Evolutionary conservation across 2,329 filamentous ascomycete species (phyloP).

Genomic region (Aspergillus sp.): DNA sequence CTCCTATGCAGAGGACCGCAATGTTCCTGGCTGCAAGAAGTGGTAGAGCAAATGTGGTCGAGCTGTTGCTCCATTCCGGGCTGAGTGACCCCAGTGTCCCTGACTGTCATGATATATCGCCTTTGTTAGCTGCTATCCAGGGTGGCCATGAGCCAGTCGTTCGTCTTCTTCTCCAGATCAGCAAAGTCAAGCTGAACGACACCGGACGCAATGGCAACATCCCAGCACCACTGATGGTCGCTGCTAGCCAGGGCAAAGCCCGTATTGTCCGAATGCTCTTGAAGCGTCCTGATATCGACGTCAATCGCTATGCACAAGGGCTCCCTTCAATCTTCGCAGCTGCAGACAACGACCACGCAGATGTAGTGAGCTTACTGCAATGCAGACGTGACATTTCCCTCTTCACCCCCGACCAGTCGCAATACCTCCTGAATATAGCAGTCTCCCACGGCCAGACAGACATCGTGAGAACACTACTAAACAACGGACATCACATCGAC

Average conservation of each 20-base stretch:
- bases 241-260: neutral
- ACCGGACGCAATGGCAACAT: neutral
- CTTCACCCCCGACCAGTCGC: neutral
- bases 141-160: neutral
- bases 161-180: neutral
- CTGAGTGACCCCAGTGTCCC: neutral
- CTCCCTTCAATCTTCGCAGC: neutral
- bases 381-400: neutral
- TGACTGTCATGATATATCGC: neutral
- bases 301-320: neutral
- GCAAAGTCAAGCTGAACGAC: neutral
- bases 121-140: neutral
- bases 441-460: neutral
- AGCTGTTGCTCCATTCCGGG: neutral
- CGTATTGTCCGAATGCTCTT: neutral
- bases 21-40: constrained; percentile 1
- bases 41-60: neutral
- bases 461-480: neutral
- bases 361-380: neutral
- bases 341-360: neutral
- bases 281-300: neutral
- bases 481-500: neutral
- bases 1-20: neutral
- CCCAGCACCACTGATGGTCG: neutral
- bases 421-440: neutral